Conservation (phyloP, 2,329 filamentous ascomycete genomes). For the Cytospora piceicola region DNA sequence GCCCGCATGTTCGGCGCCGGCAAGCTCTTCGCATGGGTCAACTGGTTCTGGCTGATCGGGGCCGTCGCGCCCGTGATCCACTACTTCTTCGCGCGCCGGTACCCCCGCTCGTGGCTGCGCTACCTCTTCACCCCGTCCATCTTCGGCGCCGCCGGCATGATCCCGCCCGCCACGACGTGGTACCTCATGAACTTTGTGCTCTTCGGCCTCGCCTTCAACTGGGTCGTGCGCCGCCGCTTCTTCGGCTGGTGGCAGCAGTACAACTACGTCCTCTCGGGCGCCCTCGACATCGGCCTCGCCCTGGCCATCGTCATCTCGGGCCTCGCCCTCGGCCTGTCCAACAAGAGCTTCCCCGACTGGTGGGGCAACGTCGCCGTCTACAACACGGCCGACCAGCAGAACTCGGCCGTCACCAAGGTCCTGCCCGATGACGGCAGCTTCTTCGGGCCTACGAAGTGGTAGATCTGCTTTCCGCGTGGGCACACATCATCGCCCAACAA, state of each 20-base stretch:
- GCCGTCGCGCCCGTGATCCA: slow-evolving; percentile 35
- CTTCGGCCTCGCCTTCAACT: slow-evolving; percentile 56
- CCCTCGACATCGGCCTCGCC: slow-evolving; percentile 55
- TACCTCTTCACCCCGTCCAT: slow-evolving; percentile 40
- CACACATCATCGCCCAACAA: not conserved
- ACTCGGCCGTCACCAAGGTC: not conserved
- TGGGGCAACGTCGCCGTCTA: slow-evolving; percentile 14
- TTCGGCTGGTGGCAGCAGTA: slow-evolving; percentile 59
- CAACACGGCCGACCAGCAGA: slow-evolving; percentile 3
- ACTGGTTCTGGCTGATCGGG: slow-evolving; percentile 39
- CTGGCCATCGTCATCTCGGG: slow-evolving; percentile 56
- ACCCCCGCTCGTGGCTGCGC: slow-evolving; percentile 32
- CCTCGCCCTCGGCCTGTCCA: slow-evolving; percentile 14
- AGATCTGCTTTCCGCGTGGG: not conserved
- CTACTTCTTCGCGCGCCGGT: slow-evolving; percentile 33
- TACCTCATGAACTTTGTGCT: slow-evolving; percentile 51
- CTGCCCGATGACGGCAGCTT: slow-evolving; percentile 17
- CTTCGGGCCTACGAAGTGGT: slow-evolving; percentile 21
- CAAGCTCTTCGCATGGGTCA: slow-evolving; percentile 37
- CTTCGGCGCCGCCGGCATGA: slow-evolving; percentile 37
- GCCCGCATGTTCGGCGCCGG: slow-evolving; percentile 39
- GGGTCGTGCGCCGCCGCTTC: slow-evolving; percentile 50
- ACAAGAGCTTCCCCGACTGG: slow-evolving; percentile 10
- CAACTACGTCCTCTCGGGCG: slow-evolving; percentile 59
- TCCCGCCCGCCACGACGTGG: slow-evolving; percentile 47